Base-by-base conservation (phyloP, 148 eudicot genomes). In the Cornus suecica region DNA sequence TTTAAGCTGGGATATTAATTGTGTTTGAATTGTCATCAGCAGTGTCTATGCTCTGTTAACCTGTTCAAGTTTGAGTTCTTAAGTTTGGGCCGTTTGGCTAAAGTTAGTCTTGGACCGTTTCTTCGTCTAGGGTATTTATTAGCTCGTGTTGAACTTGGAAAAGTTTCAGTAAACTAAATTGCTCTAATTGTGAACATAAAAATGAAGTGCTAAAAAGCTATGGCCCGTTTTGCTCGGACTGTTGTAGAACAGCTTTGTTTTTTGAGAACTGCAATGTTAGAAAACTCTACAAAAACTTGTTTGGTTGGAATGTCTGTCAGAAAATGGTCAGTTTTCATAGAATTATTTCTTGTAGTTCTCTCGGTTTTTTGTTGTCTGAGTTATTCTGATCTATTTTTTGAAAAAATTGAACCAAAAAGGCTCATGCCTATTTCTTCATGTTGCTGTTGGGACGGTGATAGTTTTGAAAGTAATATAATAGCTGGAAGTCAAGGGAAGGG, bases 21-120 rank as follows among this genome's bases (percentile, higher is more conserved):
- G 54, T 34, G 66, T 73, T 24, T 15, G 74, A 72, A 58, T 22
- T 72, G 48, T 58, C 68, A 22, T 73, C 16, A 8, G 32, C 54
- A 48, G 13, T 30, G 26, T 24, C 13, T 25, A 5, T 41, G 26
- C 42, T 45, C 6, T 27, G 28, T 1, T 54, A 25, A 28, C 26
- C 27, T 31, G 41, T 31, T 22, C 18, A 30, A 31, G 23, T 23
- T n/a, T 60, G 0, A 27, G 32, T 72, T 72, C 32, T 27, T 2
- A 37, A 8, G 23, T 24, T 41, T 61, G 27, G 52, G 23, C 61
- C 8, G 23, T 24, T 41, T 61, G 27, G 52, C 30, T 73, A 52
- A 48, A 18, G 23, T 34, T 30, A 8, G 30, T 25, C 28, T 30
- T 32, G 15, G 32, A n/a, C 24, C 24, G 9, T 65, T 31, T 14